Conservation (phyloP, 257 asterid genomes). For the Leptodermis oblonga region DNA sequence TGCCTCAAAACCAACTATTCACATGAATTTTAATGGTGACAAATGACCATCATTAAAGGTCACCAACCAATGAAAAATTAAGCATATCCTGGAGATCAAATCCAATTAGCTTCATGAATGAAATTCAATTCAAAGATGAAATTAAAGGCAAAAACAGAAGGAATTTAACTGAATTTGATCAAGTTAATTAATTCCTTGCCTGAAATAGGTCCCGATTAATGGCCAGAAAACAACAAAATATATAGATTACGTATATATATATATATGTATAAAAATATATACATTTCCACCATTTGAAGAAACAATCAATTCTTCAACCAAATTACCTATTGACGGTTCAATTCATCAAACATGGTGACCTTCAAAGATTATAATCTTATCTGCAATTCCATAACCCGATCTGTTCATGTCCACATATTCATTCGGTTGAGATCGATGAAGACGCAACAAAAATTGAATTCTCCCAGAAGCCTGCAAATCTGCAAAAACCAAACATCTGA, state of each 20-base stretch:
- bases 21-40: slow-evolving; percentile 3
- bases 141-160: neutral
- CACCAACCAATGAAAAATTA: neutral
- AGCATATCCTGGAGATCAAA: neutral
- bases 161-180: too few relatives aligned
- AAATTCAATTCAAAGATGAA: too few relatives aligned
- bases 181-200: neutral
- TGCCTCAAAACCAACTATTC: neutral
- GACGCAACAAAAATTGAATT: neutral
- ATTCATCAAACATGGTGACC: neutral
- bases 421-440: too few relatives aligned
- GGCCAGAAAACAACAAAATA: neutral
- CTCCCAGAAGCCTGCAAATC: neutral
- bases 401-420: slow-evolving; percentile 2
- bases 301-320: neutral
- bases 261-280: neutral
- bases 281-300: neutral
- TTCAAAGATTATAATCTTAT: slow-evolving; percentile 3
- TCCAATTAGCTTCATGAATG: neutral
- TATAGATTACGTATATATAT: neutral
- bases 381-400: slow-evolving; percentile 3
- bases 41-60: neutral
- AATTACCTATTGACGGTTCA: too few relatives aligned
- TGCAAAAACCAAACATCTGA: neutral
- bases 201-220: neutral